Base-by-base conservation (phyloP, 306 rosid genomes). In the Begonia loranthoides region DNA sequence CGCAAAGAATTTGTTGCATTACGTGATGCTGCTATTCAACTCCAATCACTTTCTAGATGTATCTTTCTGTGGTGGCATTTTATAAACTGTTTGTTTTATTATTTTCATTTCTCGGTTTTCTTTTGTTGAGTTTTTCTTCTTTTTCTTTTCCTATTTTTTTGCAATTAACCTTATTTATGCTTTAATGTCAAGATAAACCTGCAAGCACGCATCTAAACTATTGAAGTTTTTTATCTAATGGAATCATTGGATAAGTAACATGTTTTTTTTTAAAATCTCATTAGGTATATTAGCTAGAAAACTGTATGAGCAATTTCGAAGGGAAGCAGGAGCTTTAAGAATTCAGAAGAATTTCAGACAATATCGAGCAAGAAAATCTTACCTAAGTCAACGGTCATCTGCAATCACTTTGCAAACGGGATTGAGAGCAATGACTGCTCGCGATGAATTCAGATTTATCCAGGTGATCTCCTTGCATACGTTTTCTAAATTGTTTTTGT, bases 381-480 rank as follows among this genome's bases (percentile, higher is more conserved):
- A 78, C 76, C 22, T 59, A 54, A 52, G 56, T 4, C 56, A 39
- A 45, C 72, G 73, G 55, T 69, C 74, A 41, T 79, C 96, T 62
- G 93, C 99, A 61, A 71, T 71, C 65, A 66, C 63, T 70, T 51
- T 92, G 72, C 96, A 92, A 76, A 87, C 93, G 33, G 99, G 99
- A 40, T 69, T 86, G 57, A 87, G 99, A 76, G 82, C 99, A 51
- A 92, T 92, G 99, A 83, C 81, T 66, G 96, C 94, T 63, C 94
- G 93, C 49, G 79, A 92, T 75, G 99, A 92, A 59, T 92, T 80
- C 80, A 80, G 96, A 79, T 83, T 80, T 38, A 43, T 92, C 55
- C 96, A 92, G 99, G 99, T n/a, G n/a, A n/a, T n/a, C n/a, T 59
- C 21, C 41, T 49, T 17, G 45, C 46, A 15, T 59, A 49, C 7